Conservation (phyloP, 495 filamentous ascomycete species). For the Aspergillus sclerotiicarbonarius region DNA sequence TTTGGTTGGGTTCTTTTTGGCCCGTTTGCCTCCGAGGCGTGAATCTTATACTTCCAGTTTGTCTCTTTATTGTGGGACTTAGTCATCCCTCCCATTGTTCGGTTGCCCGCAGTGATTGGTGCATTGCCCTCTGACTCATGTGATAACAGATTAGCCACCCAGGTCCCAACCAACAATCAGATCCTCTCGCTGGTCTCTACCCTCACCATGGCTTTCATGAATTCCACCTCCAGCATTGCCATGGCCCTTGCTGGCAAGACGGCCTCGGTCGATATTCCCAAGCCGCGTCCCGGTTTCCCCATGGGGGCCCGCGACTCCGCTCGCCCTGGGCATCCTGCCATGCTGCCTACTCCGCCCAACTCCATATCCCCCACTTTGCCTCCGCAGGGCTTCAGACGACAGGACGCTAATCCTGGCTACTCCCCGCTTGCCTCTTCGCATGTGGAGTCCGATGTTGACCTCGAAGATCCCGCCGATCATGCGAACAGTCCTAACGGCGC, state of each 20-base stretch:
- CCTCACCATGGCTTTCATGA: constrained; percentile 49
- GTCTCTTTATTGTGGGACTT: constrained; percentile 6
- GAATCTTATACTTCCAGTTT: neutral
- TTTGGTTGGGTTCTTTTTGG: neutral
- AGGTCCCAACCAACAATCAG: neutral
- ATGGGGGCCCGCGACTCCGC: constrained; percentile 56
- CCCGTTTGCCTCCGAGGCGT: constrained; percentile 1
- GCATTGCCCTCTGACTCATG: constrained; percentile 24
- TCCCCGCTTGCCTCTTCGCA: constrained; percentile 55
- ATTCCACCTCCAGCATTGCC: constrained; percentile 54
- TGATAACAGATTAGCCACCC: constrained; percentile 25
- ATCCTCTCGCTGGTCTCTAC: constrained; percentile 9
- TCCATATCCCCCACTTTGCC: constrained; percentile 90
- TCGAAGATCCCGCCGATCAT: constrained; percentile 64
- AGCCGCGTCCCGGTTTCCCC: constrained; percentile 62
- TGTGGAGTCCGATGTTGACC: constrained; percentile 85
- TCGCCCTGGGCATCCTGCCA: constrained; percentile 52
- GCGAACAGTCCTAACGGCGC: constrained; percentile 44
- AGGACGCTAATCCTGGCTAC: constrained; percentile 44
- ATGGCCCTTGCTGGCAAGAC: constrained; percentile 64
- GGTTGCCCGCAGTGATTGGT: constrained; percentile 10
- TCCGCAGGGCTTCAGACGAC: constrained; percentile 68
- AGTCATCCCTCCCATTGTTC: constrained; percentile 10
- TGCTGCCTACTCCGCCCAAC: constrained; percentile 90
- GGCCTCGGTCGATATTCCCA: constrained; percentile 69